phyloP scores from a whole-genome alignment of 176 grass and related monocot genomes.

The Oryza glaberrima region DNA sequence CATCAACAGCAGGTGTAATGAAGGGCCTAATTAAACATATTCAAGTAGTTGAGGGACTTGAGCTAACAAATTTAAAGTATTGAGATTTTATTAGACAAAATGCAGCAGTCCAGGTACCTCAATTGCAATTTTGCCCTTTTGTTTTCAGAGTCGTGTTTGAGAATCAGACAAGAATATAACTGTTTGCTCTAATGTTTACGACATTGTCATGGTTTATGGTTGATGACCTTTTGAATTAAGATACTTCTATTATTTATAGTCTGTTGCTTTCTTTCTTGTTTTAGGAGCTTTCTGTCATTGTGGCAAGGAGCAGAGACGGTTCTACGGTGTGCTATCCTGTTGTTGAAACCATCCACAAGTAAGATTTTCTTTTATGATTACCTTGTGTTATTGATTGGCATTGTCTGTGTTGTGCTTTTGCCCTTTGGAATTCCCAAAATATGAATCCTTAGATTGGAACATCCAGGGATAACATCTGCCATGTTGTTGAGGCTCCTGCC shows the following conservation, averaged over 20 bases:
- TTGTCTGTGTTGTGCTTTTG: not conserved
- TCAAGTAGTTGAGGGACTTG: not conserved
- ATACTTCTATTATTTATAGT: not conserved
- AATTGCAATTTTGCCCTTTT: not conserved
- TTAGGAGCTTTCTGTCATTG: constrained; percentile 92
- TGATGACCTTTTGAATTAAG: not conserved
- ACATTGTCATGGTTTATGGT: not conserved
- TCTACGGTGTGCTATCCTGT: constrained; percentile 82
- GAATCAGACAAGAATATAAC: not conserved
- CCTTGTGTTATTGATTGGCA: not conserved
- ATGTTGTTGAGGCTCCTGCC: constrained; percentile 90
- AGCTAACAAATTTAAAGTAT: not conserved
- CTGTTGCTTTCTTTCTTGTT: not conserved
- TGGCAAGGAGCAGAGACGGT: constrained; percentile 80
- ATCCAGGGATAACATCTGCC: constrained; percentile 88
- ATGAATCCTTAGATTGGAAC: constrained; percentile 35
- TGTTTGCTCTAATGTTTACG: not conserved
- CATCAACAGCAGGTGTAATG: not conserved
- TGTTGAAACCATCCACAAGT: constrained; percentile 97
- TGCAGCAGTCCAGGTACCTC: not conserved
- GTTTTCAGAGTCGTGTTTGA: not conserved
- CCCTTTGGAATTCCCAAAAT: not conserved
- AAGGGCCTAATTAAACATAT: not conserved
- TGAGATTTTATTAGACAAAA: not conserved
- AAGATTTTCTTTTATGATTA: constrained; percentile 32